Conservation (phyloP, 164 flowering plant species). For the Platanus orientalis region DNA sequence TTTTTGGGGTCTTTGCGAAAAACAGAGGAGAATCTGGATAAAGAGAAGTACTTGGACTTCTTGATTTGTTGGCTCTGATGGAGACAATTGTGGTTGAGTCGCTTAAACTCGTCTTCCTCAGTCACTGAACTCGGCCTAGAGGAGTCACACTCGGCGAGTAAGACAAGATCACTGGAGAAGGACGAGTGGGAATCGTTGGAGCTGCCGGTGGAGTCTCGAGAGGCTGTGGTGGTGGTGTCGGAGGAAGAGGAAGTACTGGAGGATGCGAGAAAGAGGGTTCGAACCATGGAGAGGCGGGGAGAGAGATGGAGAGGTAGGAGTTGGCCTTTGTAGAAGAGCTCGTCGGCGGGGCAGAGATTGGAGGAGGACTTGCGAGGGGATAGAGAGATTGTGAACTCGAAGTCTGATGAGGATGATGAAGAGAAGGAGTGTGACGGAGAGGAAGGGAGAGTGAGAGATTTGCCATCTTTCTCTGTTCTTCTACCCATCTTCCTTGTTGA, state of each 20-base stretch:
- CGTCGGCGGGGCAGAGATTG: slow-evolving; percentile 58
- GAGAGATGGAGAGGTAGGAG: not conserved
- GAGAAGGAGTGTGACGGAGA: slow-evolving; percentile 69
- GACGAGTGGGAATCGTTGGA: not conserved
- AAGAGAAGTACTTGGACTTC: slow-evolving; percentile 57
- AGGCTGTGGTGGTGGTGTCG: not conserved
- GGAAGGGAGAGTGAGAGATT: slow-evolving; percentile 43
- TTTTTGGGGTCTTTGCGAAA: slow-evolving; percentile 43
- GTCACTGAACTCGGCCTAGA: not conserved
- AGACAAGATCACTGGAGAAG: not conserved
- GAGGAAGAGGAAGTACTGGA: not conserved
- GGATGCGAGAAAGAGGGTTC: not conserved
- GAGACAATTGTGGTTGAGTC: slow-evolving; percentile 12
- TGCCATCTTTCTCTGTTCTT: not conserved
- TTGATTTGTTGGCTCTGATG: slow-evolving; percentile 10
- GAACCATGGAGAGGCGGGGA: slow-evolving; percentile 1
- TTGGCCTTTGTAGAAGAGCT: not conserved
- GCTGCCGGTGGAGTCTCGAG: slow-evolving; percentile 3
- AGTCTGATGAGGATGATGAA: slow-evolving; percentile 79
- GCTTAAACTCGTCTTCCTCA: slow-evolving; percentile 40
- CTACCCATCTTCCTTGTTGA: not conserved
- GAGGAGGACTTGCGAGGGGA: slow-evolving; percentile 61
- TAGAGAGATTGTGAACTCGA: slow-evolving; percentile 74
- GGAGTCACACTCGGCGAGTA: not conserved
- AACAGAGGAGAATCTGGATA: slow-evolving; percentile 69